Evolutionary conservation across 2,329 filamentous ascomycete species (phyloP).

Genomic region (Penicillium corylophilum): DNA sequence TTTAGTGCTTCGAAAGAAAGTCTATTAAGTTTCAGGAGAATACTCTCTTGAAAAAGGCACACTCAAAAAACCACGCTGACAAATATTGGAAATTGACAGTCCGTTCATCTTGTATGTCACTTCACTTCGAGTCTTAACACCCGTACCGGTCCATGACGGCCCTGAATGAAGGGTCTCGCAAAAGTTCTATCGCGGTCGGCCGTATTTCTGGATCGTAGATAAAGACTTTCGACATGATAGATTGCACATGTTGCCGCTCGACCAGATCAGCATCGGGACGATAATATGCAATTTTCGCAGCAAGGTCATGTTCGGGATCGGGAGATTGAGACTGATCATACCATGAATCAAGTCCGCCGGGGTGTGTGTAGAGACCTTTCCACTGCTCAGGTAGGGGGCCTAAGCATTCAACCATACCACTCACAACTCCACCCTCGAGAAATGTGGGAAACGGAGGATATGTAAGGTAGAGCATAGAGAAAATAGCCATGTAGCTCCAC

Average conservation of each 20-base stretch:
- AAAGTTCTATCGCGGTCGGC: conserved; percentile 26
- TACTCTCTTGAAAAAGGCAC: too few relatives aligned
- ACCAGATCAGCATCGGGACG: conserved; percentile 19
- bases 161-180: conserved; percentile 19
- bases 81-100: too few relatives aligned
- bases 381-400: conserved; percentile 28
- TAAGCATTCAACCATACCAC: conserved; percentile 19
- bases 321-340: conserved; percentile 25
- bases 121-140: too few relatives aligned
- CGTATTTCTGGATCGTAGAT: conserved; percentile 25
- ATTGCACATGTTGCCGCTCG: conserved; percentile 20
- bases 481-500: conserved; percentile 34
- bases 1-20: too few relatives aligned
- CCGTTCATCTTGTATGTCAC: too few relatives aligned
- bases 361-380: conserved; percentile 15
- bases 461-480: conserved; percentile 25
- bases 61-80: too few relatives aligned
- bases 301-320: conserved; percentile 6
- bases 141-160: too few relatives aligned
- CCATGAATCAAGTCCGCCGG: conserved; percentile 23
- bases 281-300: conserved; percentile 13
- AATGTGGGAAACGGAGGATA: conserved; percentile 16
- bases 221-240: conserved; percentile 26
- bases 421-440: conserved; percentile 19
- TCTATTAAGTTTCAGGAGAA: too few relatives aligned